phyloP scores from a whole-genome alignment of 208 protist species.

The Tetramitus jugosus region DNA sequence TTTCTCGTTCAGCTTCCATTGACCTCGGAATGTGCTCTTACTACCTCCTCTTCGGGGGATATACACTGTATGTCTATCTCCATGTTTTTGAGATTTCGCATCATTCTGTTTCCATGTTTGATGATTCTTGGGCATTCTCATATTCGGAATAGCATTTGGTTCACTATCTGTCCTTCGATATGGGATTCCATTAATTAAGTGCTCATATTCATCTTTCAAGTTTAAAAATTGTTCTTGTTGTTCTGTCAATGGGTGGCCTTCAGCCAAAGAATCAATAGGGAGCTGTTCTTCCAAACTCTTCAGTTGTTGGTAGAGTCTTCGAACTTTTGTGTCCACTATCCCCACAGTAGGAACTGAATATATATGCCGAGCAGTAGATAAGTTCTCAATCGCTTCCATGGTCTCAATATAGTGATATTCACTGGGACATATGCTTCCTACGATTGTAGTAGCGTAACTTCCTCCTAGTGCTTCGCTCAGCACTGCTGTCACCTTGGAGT shows the following conservation, averaged over 20 bases:
- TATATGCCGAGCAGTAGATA: not conserved
- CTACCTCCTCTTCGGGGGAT: not conserved
- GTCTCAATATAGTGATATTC: slow-evolving; percentile 21
- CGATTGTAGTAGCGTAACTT: not conserved
- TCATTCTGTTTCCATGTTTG: slow-evolving; percentile 14
- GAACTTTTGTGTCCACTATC: not conserved
- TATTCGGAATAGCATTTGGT: too few relatives aligned
- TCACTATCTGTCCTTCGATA: not conserved
- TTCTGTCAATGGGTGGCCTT: not conserved
- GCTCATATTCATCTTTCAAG: not conserved
- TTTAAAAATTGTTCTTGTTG: not conserved
- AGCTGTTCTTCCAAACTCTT: not conserved
- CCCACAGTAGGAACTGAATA: not conserved
- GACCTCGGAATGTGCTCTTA: slow-evolving; percentile 40
- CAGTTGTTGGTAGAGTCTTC: not conserved
- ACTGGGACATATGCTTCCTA: not conserved
- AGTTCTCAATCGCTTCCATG: slow-evolving; percentile 6
- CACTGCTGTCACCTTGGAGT: not conserved
- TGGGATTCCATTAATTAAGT: not conserved
- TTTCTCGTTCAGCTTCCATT: slow-evolving; percentile 58
- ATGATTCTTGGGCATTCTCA: not conserved
- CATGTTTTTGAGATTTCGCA: not conserved
- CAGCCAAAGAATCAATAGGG: not conserved
- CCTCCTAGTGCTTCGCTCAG: not conserved
- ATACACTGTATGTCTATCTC: not conserved